Base-by-base conservation (phyloP, 345 rosid genomes). In the Mallotus nudiflorus region DNA sequence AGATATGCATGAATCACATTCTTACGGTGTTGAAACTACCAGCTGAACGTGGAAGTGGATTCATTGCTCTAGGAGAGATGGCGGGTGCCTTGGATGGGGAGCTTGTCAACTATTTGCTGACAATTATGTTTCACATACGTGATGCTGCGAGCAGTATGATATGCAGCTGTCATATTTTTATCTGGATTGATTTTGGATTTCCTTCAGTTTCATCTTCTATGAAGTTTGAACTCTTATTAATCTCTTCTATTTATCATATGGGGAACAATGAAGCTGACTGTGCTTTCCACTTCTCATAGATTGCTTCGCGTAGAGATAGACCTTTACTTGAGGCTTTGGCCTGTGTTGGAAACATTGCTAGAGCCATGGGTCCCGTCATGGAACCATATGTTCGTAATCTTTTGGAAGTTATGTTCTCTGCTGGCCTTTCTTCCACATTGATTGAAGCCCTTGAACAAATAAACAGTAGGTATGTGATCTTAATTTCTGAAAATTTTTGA, bases 61-160 rank as follows among this genome's bases (percentile, higher is more conserved):
- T 95, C 78, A 83, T 88, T 72, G 99, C 99, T 72, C 97, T 95
- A 59, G 99, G 99, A 56, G 99, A 95, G 88, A 95, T 95, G 99
- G 99, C 99, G 53, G 99, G 99, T 82, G 99, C 99, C 78, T 79
- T 95, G 83, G 99, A 95, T 68, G 99, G 97, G 75, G 96, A 95
- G 76, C 97, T 95, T 79, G 74, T 82, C 65, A 74, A 85, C 64
- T 95, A 95, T 89, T 90, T 95, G 97, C 97, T 98, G 79, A 92
- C 90, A 82, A 95, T 95, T 67, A 89, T 82, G 59, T 62, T 91
- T 87, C 94, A 88, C 82, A 85, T 95, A 72, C 96, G 89, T 62
- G 99, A 95, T 79, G 98, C 98, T 69, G 98, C 89, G 82, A 77
- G 98, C 78, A 25, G 61, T 29, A 16, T 49, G 25, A 25, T 65